Evolutionary conservation across 2,329 filamentous ascomycete species (phyloP), one percentile per base, ranked within the genome.

Genomic region (Colletotrichum tofieldiae): DNA sequence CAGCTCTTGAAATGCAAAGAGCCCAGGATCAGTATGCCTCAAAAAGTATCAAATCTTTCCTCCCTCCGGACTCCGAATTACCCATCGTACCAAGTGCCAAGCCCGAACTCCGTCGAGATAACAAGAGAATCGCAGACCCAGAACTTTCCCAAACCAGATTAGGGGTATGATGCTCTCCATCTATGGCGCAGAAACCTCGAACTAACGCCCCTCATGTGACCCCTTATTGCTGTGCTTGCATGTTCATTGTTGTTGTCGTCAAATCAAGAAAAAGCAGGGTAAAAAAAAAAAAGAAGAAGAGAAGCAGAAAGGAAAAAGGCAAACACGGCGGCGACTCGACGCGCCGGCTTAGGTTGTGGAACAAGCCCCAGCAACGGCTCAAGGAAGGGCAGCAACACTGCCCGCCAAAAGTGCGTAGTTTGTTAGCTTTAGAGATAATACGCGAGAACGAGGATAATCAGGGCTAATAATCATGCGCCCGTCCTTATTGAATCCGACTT

Each of bases 401-500:
- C 71, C 71, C 59, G 65, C 70, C 60, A 91, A 80, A 52, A 88
- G 85, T 58, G 85, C 86, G 73, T 91, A 91, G 77, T 90, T 90
- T 41, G 85, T 81, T 37, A 91, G 77, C 77, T 90, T 90, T 16
- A 91, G 81, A 23, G 89, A 90, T 43, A 86, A 82, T 7, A 90
- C 85, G 35, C 86, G 84, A 8, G 84, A 84, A 66, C 85, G 85
- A 12, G 87, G 86, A 56, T 86, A 86, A 71, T 90, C 88, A 8
- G 89, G 88, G 56, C 84, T 86, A 73, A 90, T 87, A 60, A 89
- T 84, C 79, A 90, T 84, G 65, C 87, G 84, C 14, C 89, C 89
- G 65, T 92, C 89, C 77, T 91, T 91, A 77, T 86, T 87, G 75
- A 88, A 86, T 18, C 86, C 84, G 12, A 90, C 84, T 74, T 89